Evolutionary conservation across 2,329 filamentous ascomycete species (phyloP).

Genomic region (Fusarium sp.): DNA sequence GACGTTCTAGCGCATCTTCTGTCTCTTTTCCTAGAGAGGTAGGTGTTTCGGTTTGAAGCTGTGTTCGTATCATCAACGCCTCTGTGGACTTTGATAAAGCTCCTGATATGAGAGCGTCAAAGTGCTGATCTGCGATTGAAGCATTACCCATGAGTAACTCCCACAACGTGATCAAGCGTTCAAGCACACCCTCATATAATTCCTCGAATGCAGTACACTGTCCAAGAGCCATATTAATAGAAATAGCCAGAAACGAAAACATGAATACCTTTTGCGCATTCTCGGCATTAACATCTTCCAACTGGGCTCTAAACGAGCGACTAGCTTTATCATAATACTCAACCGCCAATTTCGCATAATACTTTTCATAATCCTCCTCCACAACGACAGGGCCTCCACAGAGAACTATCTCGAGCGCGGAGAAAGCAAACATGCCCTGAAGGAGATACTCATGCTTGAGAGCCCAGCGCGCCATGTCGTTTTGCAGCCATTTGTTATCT

Average conservation of each 20-base stretch:
- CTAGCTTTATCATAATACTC: conserved; percentile 45
- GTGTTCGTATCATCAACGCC: conserved; percentile 19
- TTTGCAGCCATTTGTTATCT: conserved; percentile 51
- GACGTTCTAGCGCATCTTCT: conserved; percentile 21
- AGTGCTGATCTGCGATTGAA: conserved; percentile 31
- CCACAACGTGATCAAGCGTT: conserved; percentile 36
- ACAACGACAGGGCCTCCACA: conserved; percentile 31
- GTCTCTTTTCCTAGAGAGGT: background rate
- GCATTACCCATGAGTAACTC: conserved; percentile 39
- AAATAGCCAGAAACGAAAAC: conserved; percentile 41
- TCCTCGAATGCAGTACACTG: conserved; percentile 32
- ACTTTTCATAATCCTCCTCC: conserved; percentile 29
- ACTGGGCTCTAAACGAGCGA: conserved; percentile 36
- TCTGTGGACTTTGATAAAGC: conserved; percentile 34
- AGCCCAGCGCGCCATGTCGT: conserved; percentile 49
- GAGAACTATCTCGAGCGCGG: conserved; percentile 40
- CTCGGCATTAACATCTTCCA: conserved; percentile 34
- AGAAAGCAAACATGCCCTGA: conserved; percentile 50
- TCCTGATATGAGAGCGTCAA: conserved; percentile 35
- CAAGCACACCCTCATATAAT: conserved; percentile 28
- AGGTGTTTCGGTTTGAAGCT: conserved; percentile 11
- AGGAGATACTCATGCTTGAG: conserved; percentile 56
- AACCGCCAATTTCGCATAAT: conserved; percentile 39
- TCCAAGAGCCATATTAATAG: conserved; percentile 42
- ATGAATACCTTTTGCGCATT: conserved; percentile 42